These are phyloP conservation scores for Mrakia blollopis DNA, from an alignment of 768 basidiomycete genomes.

Conservation along the genomic window DNA sequence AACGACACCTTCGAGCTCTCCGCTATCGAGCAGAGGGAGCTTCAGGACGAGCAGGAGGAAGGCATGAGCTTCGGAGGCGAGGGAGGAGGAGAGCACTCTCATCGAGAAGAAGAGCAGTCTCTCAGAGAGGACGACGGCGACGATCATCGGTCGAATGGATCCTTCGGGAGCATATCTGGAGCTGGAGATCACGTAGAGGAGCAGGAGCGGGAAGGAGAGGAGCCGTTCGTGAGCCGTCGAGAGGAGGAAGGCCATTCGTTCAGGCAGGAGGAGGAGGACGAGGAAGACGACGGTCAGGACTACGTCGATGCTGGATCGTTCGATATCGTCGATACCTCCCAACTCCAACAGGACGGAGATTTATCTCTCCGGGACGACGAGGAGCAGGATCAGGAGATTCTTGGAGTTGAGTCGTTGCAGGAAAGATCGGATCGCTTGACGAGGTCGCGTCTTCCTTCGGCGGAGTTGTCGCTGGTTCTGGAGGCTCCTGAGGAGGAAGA, in stretches of 20 bases:
- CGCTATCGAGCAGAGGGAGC: not conserved
- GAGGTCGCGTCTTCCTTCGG: not conserved
- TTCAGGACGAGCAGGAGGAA: not conserved
- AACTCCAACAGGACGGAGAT: not conserved
- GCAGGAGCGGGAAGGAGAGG: not conserved
- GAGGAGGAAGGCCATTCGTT: slow-evolving; percentile 3
- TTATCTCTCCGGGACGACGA: not conserved
- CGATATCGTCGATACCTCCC: not conserved
- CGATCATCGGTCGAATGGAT: not conserved
- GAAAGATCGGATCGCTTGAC: not conserved
- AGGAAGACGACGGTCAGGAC: not conserved
- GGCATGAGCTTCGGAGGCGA: not conserved
- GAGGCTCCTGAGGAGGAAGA: slow-evolving; percentile 27
- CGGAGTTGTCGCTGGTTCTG: slow-evolving; percentile 22
- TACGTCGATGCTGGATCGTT: not conserved
- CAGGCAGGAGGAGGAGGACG: not conserved
- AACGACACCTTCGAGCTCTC: not conserved
- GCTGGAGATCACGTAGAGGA: not conserved
- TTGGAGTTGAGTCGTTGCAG: not conserved
- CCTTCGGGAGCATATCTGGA: slow-evolving; percentile 3
- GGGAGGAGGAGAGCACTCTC: not conserved
- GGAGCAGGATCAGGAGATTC: not conserved
- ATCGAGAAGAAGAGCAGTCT: not conserved
- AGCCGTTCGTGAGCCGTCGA: not conserved
- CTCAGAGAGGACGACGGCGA: not conserved